Evolutionary conservation across 2,329 filamentous ascomycete genomes (phyloP).

Genomic region (Xylariaceae sp.): DNA sequence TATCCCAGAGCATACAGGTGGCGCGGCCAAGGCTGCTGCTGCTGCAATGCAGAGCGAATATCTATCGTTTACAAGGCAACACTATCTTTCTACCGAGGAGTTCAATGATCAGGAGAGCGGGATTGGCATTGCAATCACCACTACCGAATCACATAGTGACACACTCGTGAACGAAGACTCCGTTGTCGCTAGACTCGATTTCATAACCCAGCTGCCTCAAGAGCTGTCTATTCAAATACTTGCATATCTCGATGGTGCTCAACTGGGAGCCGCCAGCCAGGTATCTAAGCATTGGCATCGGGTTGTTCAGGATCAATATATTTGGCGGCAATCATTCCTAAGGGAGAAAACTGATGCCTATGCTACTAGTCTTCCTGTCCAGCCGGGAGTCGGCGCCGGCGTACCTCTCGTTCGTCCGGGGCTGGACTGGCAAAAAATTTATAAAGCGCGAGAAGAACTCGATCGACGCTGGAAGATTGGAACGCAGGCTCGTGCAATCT

Average conservation of each 20-base stretch:
- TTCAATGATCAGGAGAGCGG: conserved; percentile 69
- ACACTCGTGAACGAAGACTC: conserved; percentile 46
- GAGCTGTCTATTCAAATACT: conserved; percentile 68
- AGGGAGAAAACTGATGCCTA: conserved; percentile 66
- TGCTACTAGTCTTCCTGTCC: conserved; percentile 61
- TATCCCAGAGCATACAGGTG: conserved; percentile 65
- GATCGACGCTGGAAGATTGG: conserved; percentile 81
- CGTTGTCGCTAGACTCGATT: conserved; percentile 58
- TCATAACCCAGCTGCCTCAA: conserved; percentile 60
- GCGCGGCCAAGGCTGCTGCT: conserved; percentile 67
- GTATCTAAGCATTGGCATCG: conserved; percentile 61
- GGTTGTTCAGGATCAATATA: conserved; percentile 59
- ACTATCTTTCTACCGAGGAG: conserved; percentile 55
- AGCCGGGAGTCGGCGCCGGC: conserved; percentile 62
- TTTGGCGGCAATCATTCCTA: conserved; percentile 70
- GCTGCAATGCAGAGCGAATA: conserved; percentile 66
- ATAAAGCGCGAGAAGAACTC: conserved; percentile 76
- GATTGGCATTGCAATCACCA: conserved; percentile 64
- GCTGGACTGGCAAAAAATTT: conserved; percentile 88
- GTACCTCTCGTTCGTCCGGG: conserved; percentile 61
- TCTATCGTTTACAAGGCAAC: conserved; percentile 44
- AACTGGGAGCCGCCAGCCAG: conserved; percentile 55
- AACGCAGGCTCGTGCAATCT: conserved; percentile 76
- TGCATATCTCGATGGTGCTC: conserved; percentile 60
- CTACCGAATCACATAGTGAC: conserved; percentile 46